Evolutionary conservation across 1,284 basidiomycete species (phyloP).

Genomic region (Sphaerobolus stellatus): DNA sequence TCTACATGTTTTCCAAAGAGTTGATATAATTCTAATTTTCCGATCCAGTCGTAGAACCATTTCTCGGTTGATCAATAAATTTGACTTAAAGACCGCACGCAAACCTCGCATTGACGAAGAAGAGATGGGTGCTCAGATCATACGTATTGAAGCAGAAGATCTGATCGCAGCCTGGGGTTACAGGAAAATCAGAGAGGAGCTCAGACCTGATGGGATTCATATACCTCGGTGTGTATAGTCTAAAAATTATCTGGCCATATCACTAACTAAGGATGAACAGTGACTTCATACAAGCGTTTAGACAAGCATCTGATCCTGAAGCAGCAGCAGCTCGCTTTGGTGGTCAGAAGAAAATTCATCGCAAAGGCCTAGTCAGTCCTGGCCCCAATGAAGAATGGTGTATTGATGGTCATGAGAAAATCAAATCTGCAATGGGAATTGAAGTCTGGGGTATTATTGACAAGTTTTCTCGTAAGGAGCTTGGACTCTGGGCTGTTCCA

Average conservation of each 20-base stretch:
- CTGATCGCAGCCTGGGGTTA: neutral
- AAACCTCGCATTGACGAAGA: neutral
- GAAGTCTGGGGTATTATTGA: slow-evolving; percentile 1
- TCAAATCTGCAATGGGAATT: neutral
- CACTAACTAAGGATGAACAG: neutral
- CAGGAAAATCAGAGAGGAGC: neutral
- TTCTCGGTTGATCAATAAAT: neutral
- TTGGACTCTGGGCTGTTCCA: neutral
- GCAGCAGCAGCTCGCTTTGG: neutral
- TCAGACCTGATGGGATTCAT: neutral
- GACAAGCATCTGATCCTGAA: neutral
- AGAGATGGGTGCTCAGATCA: neutral
- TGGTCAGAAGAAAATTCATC: neutral
- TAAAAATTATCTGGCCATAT: neutral
- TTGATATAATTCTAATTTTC: neutral
- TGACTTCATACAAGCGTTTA: neutral
- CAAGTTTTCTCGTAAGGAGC: neutral
- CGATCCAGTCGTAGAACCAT: neutral
- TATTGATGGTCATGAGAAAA: slow-evolving; percentile 7
- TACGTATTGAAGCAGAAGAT: neutral
- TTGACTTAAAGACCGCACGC: neutral
- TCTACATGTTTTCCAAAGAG: neutral
- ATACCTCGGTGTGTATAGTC: neutral
- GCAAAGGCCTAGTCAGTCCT: neutral
- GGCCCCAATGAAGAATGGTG: slow-evolving; percentile 5